A percentile compares a stretch with the other conserved stretches of the same genome.
Evolutionary conservation across 2,329 filamentous ascomycete genomes (phyloP).

Genomic region (Arachnomyces sp.): DNA sequence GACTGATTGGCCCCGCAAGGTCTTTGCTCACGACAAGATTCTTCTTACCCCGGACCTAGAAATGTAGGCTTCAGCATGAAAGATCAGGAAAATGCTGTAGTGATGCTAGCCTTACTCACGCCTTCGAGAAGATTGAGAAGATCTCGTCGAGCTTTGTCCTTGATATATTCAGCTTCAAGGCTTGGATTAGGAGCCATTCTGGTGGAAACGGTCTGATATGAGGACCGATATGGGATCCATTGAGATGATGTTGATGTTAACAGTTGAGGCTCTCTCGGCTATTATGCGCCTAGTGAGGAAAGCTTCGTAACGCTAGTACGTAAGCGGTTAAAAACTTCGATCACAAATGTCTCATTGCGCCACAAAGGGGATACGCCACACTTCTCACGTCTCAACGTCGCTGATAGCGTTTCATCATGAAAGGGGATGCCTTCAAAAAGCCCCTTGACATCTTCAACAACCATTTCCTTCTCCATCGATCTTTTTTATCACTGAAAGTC

Average conservation of each 20-base stretch:
- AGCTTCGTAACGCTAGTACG: too few species aligned
- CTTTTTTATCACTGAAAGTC: not conserved
- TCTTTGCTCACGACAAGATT: constrained; percentile 89
- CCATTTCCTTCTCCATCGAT: constrained; percentile 11
- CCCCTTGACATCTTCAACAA: constrained; percentile 13
- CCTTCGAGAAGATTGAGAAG: constrained; percentile 86
- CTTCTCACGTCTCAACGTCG: too few species aligned
- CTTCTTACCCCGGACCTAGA: constrained; percentile 94
- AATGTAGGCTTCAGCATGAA: constrained; percentile 6
- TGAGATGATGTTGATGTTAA: constrained; percentile 14
- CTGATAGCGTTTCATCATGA: not conserved
- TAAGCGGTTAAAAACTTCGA: too few species aligned
- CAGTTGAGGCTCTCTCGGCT: constrained; percentile 2
- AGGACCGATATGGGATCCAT: constrained; percentile 4
- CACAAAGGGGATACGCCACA: too few species aligned
- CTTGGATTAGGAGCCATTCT: constrained; percentile 37
- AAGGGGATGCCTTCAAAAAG: not conserved
- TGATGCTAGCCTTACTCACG: constrained; percentile 58
- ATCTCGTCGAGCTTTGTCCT: constrained; percentile 66
- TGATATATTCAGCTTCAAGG: constrained; percentile 40
- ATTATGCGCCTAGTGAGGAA: too few species aligned
- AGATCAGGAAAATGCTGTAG: constrained; percentile 22
- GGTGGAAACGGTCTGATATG: constrained; percentile 1
- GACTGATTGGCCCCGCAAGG: constrained; percentile 79
- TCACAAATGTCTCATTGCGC: too few species aligned